Evolutionary conservation across 2,329 filamentous ascomycete species (phyloP).

Genomic region (Botrytis byssoidea): DNA sequence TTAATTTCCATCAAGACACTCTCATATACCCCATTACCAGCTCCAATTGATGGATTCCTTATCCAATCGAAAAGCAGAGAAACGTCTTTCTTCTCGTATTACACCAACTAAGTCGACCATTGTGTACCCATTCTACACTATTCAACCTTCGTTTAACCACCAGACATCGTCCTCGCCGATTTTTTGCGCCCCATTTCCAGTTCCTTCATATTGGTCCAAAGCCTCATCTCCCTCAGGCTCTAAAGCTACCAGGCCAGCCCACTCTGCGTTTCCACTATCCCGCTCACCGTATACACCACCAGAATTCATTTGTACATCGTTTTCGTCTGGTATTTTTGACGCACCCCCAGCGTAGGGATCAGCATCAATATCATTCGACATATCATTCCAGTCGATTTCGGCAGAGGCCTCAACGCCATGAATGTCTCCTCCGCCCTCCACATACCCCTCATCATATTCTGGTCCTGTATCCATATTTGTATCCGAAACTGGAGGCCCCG

Average conservation of each 20-base stretch:
- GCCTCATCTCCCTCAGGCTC: not conserved
- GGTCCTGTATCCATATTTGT: not conserved
- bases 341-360: not conserved
- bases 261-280: not conserved
- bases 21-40: not conserved
- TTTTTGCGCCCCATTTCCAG: not conserved
- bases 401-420: not conserved
- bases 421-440: not conserved
- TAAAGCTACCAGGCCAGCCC: not conserved
- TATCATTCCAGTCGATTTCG: not conserved
- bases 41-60: not conserved
- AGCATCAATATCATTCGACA: constrained; percentile 2
- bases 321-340: not conserved
- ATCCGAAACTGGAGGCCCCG: not conserved
- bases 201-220: not conserved
- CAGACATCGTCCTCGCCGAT: not conserved
- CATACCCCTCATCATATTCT: not conserved
- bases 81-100: not conserved
- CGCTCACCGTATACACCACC: not conserved
- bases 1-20: not conserved
- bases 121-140: too few relatives aligned
- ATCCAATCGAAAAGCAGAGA: not conserved
- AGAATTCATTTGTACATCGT: not conserved
- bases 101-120: not conserved
- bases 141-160: not conserved